phyloP scores from a whole-genome alignment of 345 rosid species.

The Populus nigra region DNA sequence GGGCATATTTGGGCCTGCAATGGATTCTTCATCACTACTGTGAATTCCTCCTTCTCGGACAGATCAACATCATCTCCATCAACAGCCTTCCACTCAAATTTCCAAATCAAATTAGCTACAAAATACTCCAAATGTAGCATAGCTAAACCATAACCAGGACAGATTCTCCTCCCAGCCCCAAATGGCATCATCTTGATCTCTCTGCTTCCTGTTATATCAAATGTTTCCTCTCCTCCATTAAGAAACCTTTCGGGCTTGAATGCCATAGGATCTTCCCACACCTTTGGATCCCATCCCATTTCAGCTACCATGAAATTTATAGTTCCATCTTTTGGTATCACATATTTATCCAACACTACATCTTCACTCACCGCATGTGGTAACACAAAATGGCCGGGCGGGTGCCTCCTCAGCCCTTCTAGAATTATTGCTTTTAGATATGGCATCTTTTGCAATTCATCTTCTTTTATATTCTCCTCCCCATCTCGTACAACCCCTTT shows the following conservation, averaged over 20 bases:
- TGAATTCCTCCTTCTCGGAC: background rate
- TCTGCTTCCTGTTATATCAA: background rate
- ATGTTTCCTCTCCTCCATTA: background rate
- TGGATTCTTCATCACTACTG: background rate
- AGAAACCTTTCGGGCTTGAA: background rate
- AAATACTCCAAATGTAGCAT: background rate
- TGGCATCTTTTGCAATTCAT: background rate
- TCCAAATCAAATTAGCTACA: constrained; percentile 1
- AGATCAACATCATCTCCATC: background rate
- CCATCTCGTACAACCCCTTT: background rate
- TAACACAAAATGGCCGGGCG: background rate
- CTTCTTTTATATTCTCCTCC: background rate
- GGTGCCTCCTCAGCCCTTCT: background rate
- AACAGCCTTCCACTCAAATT: background rate
- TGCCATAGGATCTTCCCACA: background rate
- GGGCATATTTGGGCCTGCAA: background rate
- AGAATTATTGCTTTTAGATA: background rate
- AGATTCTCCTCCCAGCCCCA: background rate
- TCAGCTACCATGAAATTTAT: background rate
- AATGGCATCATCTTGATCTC: background rate
- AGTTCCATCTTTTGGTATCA: background rate
- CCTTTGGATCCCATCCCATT: background rate
- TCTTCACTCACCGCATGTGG: background rate
- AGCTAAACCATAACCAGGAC: background rate
- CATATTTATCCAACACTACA: background rate